Evolutionary conservation across 2,329 filamentous ascomycete species (phyloP), one percentile per base, ranked within the genome.

Genomic region (Trichoderma sp.): DNA sequence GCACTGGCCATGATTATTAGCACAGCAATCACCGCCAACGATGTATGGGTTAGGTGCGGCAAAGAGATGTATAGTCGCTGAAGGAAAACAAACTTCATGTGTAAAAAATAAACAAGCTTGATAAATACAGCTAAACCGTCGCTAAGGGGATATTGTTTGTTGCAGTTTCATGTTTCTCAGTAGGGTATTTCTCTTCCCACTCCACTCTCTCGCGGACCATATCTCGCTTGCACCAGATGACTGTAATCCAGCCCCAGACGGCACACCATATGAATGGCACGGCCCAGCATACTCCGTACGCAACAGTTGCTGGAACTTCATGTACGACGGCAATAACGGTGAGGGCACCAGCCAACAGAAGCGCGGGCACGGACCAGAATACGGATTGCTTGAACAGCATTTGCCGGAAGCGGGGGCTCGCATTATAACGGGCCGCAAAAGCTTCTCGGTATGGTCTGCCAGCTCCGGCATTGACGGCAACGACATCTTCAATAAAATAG

Each of bases 401-500:
- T 37, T 77, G 74, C 39, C 76, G 77, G 70, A 83, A 83, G 5
- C 80, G 76, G 10, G 80, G 79, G 69, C 79, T 81, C 5, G 81
- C 80, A 66, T 78, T 75, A 70, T 82, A 83, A 26, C 81, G 75
- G 10, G 81, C 81, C 26, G 81, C 77, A 30, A 81, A 73, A 11
- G 80, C 81, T 66, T 82, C 80, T 54, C 81, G 77, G 55, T 78
- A 83, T 0, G 80, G 79, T 43, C 79, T 76, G n/a, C 80, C 80
- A 11, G 87, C 89, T 4, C 83, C 85, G 24, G 87, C 89, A 74
- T 91, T 90, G 51, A 91, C 89, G 5, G 87, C 88, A 16, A 90
- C 84, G 28, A 90, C 83, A 73, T 91, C 89, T 77, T 91, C 89
- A 30, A 91, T 86, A 34, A 91, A 82, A 60, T 89, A 89, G 72